A percentile compares a stretch with the other conserved stretches of the same genome.
phyloP scores from a whole-genome alignment of 371 early-diverging fungal genomes.

The Choanephora cucurbitarum region DNA sequence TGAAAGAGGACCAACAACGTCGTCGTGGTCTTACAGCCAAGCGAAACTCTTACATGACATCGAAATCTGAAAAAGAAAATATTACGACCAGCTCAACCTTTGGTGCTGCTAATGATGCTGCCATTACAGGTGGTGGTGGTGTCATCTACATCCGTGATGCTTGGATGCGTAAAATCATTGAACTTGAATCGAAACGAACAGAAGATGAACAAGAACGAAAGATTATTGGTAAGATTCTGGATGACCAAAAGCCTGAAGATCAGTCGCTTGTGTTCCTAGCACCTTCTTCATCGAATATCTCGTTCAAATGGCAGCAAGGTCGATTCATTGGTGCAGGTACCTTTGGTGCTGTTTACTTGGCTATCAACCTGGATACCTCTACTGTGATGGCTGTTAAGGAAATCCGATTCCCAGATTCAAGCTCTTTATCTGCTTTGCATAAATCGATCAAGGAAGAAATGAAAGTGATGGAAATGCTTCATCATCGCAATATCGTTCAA shows the following conservation, averaged over 20 bases:
- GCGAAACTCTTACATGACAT: slow-evolving; percentile 38
- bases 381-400: slow-evolving; percentile 93
- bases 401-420: slow-evolving; percentile 84
- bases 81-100: slow-evolving; percentile 49
- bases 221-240: slow-evolving; percentile 78
- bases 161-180: slow-evolving; percentile 58
- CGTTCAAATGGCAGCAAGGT: slow-evolving; percentile 87
- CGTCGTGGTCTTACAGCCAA: slow-evolving; percentile 40
- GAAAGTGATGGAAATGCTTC: slow-evolving; percentile 87
- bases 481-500: slow-evolving; percentile 89
- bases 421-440: slow-evolving; percentile 66
- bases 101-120: slow-evolving; percentile 42
- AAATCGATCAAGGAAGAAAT: slow-evolving; percentile 86
- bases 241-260: slow-evolving; percentile 78
- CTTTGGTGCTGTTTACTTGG: slow-evolving; percentile 85
- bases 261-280: slow-evolving; percentile 77
- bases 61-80: slow-evolving; percentile 35
- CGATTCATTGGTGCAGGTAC: slow-evolving; percentile 88
- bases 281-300: slow-evolving; percentile 72
- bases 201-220: slow-evolving; percentile 57
- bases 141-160: slow-evolving; percentile 54
- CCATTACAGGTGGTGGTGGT: slow-evolving; percentile 34
- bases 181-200: slow-evolving; percentile 53
- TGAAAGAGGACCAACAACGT: slow-evolving; percentile 48
- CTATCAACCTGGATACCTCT: slow-evolving; percentile 84